These are phyloP conservation scores for Rubroboletus pulcherrimus DNA, from an alignment of 768 basidiomycete species.

Conservation along the genomic window DNA sequence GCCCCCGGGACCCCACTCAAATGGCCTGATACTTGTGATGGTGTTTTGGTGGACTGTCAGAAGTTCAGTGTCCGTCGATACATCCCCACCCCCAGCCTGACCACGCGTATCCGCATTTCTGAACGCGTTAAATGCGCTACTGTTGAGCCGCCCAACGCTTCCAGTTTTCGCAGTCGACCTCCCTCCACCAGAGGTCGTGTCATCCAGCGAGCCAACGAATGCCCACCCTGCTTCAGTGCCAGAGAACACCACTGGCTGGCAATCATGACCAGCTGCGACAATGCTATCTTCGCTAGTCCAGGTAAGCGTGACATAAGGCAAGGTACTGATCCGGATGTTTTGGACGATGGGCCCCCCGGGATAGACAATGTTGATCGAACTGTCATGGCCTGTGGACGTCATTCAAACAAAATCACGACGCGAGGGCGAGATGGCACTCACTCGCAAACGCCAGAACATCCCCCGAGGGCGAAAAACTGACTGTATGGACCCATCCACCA, in stretches of 20 bases:
- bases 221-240: slow-evolving; percentile 79
- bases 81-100: slow-evolving; percentile 31
- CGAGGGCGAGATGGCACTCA: slow-evolving; percentile 40
- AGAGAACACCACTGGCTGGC: slow-evolving; percentile 86
- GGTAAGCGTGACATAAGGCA: slow-evolving; percentile 81
- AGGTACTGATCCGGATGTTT: slow-evolving; percentile 68
- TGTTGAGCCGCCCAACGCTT: slow-evolving; percentile 75
- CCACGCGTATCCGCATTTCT: slow-evolving; percentile 83
- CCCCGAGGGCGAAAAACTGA: slow-evolving; percentile 96
- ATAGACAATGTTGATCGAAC: slow-evolving; percentile 89
- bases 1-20: slow-evolving; percentile 50
- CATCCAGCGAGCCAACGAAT: slow-evolving; percentile 78
- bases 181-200: slow-evolving; percentile 46
- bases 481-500: slow-evolving; percentile 96
- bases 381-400: slow-evolving; percentile 78
- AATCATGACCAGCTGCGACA: slow-evolving; percentile 95
- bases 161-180: slow-evolving; percentile 40
- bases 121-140: slow-evolving; percentile 93
- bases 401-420: not conserved
- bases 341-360: slow-evolving; percentile 72
- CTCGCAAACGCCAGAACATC: slow-evolving; percentile 90
- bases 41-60: slow-evolving; percentile 97
- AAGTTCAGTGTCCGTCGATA: slow-evolving; percentile 63
- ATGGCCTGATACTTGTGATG: slow-evolving; percentile 86
- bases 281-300: slow-evolving; percentile 83